These are phyloP conservation scores for Ustilago lituana DNA, from an alignment of 1,284 basidiomycete genomes.

Conservation along the genomic window DNA sequence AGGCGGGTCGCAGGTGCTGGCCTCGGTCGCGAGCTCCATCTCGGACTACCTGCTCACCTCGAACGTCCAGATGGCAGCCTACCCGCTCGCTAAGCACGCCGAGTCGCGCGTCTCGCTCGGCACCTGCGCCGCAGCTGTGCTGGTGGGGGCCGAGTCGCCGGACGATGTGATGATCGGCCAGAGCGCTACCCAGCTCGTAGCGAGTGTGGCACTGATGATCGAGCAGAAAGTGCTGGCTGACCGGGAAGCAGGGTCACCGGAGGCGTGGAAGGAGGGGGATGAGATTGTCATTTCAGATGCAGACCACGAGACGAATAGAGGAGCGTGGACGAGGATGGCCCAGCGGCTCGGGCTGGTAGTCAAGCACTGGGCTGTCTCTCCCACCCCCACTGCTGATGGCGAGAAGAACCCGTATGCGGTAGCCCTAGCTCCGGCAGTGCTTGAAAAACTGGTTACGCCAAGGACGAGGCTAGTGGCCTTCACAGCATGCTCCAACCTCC, in stretches of 20 bases:
- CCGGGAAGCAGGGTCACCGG: conserved; percentile 70
- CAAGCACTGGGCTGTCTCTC: conserved; percentile 74
- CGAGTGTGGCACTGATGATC: conserved; percentile 38
- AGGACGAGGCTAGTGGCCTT: conserved; percentile 79
- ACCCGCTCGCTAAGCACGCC: conserved; percentile 72
- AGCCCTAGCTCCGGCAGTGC: conserved; percentile 72
- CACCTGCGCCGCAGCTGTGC: conserved; percentile 71
- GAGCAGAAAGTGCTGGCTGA: conserved; percentile 20
- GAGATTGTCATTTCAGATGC: conserved; percentile 77
- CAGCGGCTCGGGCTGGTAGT: conserved; percentile 72
- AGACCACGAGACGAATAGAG: conserved; percentile 85
- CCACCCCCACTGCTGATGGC: conserved; percentile 35
- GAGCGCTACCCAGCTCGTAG: conserved; percentile 42
- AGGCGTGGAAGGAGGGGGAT: conserved; percentile 74
- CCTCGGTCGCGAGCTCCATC: conserved; percentile 72
- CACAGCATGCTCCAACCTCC: conserved; percentile 79
- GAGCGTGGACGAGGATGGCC: conserved; percentile 80
- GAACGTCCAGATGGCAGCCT: conserved; percentile 77
- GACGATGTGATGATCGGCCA: conserved; percentile 76
- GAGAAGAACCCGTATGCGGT: conserved; percentile 73
- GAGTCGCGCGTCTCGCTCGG: conserved; percentile 73
- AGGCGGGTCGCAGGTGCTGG: conserved; percentile 75
- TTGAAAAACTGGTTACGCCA: conserved; percentile 74
- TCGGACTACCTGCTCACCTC: conserved; percentile 76
- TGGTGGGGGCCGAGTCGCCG: conserved; percentile 74